Base-by-base conservation (phyloP, 495 filamentous ascomycete species). In the Penicillium waksmanii region DNA sequence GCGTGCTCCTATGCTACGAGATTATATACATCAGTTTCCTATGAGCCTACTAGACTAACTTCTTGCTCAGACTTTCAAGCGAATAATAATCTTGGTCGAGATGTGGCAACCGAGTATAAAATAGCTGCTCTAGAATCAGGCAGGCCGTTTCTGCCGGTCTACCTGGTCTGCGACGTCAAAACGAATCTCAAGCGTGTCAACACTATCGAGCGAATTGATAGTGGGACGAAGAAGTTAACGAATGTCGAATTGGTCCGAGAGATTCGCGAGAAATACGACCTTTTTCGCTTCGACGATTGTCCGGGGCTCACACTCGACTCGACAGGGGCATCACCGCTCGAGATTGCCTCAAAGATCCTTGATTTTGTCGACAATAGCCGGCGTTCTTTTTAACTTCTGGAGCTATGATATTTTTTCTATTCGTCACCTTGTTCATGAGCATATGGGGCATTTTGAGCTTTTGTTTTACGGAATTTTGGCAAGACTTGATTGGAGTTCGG, bases 281-380 rank as follows among this genome's bases (percentile, higher is more conserved):
- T 48, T 6, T 48, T 48, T n/a, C 46, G 21, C 46, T 48, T 48
- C 21, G 46, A 48, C 15, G 46, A 48, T 27, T 48, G 46, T 27
- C 46, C 46, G 0, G 46, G 46, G 6, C 23, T 48, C 9, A 27
- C 18, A 7, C 46, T 48, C 11, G 46, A 48, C 23, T 25, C 46
- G 11, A 25, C 46, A 12, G 23, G 23, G 19, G 46, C 46, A 9
- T 27, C 46, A 3, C 46, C 46, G 46, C 15, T 48, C 4, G 46
- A 48, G 23, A 48, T 48, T 48, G 46, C 46, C 7, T 25, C 19
- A 9, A 48, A 48, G 21, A 48, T 48, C 12, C 23, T 48, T 23
- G 46, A 48, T 48, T 48, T 48, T 48, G 46, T 48, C 8, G 46
- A 48, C 8, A 48, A 27, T 6, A 48, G 46, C 11, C 10, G 46